Evolutionary conservation across 805 yeast genomes (phyloP).

Genomic region (Saccharomyces jurei): DNA sequence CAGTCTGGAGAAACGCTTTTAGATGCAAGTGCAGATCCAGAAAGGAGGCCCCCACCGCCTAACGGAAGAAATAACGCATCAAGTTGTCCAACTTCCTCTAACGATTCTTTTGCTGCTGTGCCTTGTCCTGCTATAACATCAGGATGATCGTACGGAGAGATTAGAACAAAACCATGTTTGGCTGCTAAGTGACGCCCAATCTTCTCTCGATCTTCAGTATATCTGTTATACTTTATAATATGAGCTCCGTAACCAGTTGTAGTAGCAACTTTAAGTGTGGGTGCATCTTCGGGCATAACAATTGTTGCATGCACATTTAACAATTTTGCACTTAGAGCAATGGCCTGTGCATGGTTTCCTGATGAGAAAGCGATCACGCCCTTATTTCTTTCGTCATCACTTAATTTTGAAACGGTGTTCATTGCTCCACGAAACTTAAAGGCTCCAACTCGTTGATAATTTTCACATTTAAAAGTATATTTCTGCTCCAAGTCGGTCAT

Average conservation of each 20-base stretch:
- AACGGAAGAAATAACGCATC: slow-evolving; percentile 43
- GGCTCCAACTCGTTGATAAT: slow-evolving; percentile 14
- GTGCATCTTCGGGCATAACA: slow-evolving; percentile 49
- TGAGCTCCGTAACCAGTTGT: slow-evolving; percentile 43
- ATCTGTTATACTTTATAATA: slow-evolving; percentile 34
- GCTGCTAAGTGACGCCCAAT: slow-evolving; percentile 34
- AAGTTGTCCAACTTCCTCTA: slow-evolving; percentile 36
- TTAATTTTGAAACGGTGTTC: slow-evolving; percentile 41
- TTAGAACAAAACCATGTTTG: slow-evolving; percentile 34
- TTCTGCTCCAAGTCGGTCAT: not conserved
- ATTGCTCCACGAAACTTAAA: slow-evolving; percentile 46
- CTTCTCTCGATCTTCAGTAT: slow-evolving; percentile 40
- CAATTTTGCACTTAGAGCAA: slow-evolving; percentile 40
- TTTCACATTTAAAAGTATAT: not conserved
- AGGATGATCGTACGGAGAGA: slow-evolving; percentile 45
- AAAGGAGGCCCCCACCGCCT: slow-evolving; percentile 48
- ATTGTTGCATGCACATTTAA: slow-evolving; percentile 40
- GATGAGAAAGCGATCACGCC: slow-evolving; percentile 50
- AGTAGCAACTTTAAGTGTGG: slow-evolving; percentile 39
- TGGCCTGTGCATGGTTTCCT: slow-evolving; percentile 48
- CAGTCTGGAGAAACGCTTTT: slow-evolving; percentile 10
- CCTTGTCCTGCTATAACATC: slow-evolving; percentile 47
- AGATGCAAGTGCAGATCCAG: slow-evolving; percentile 30
- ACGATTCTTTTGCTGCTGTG: slow-evolving; percentile 38
- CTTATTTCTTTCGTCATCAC: slow-evolving; percentile 30